A percentile compares a stretch with the other conserved stretches of the same genome.
Conservation (phyloP, 495 filamentous ascomycete species). For the Penicillium angulare region DNA sequence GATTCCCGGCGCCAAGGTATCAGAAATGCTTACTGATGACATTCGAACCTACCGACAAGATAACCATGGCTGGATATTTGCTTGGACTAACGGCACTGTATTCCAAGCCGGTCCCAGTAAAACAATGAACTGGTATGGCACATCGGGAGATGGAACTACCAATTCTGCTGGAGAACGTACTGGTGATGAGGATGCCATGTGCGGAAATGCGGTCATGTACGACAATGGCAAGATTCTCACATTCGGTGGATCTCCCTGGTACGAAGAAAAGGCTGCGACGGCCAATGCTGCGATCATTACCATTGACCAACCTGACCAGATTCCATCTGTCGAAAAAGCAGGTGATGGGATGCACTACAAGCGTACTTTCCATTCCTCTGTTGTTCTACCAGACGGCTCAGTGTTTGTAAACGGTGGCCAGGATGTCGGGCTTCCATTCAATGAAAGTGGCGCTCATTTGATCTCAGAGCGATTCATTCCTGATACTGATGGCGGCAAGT, state of each 20-base stretch:
- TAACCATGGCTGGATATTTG: slow-evolving; percentile 63
- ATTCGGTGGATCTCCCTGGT: slow-evolving; percentile 43
- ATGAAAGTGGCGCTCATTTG: slow-evolving; percentile 35
- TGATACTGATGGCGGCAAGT: slow-evolving; percentile 25
- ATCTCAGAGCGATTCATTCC: slow-evolving; percentile 46
- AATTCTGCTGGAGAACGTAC: slow-evolving; percentile 3
- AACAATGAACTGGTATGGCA: slow-evolving; percentile 43
- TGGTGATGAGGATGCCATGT: slow-evolving; percentile 12
- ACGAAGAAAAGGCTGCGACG: slow-evolving; percentile 32
- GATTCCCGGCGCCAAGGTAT: slow-evolving; percentile 33
- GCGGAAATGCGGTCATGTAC: slow-evolving; percentile 15
- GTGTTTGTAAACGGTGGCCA: slow-evolving; percentile 47
- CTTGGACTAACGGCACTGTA: slow-evolving; percentile 52
- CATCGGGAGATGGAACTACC: background rate
- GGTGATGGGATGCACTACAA: slow-evolving; percentile 34
- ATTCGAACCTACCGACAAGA: slow-evolving; percentile 44
- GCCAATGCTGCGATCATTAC: slow-evolving; percentile 42
- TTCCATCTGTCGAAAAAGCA: slow-evolving; percentile 14
- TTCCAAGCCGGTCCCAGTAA: slow-evolving; percentile 59
- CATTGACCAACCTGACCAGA: slow-evolving; percentile 23
- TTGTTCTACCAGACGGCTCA: slow-evolving; percentile 49
- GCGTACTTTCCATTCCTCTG: slow-evolving; percentile 42
- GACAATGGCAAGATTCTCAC: slow-evolving; percentile 44
- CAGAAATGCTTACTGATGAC: slow-evolving; percentile 53
- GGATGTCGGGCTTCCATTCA: slow-evolving; percentile 35